phyloP scores from a whole-genome alignment of 2,329 filamentous ascomycete species.

The Phialocephala subalpina region DNA sequence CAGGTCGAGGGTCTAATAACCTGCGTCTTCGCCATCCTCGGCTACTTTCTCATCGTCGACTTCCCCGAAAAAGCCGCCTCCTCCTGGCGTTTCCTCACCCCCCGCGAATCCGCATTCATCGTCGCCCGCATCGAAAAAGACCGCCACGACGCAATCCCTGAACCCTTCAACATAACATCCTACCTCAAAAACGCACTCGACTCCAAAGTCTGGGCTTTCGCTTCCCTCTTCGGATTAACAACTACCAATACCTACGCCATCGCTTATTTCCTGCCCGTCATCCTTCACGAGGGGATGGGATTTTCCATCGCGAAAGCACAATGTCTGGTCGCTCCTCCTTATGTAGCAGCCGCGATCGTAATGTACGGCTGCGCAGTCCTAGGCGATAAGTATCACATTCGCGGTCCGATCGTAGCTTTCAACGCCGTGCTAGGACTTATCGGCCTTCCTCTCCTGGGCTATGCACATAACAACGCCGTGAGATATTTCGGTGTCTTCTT shows the following conservation, averaged over 20 bases:
- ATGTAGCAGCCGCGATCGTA: constrained; percentile 54
- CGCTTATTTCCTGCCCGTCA: constrained; percentile 81
- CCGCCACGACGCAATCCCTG: constrained; percentile 57
- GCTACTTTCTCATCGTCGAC: constrained; percentile 68
- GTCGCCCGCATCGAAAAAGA: constrained; percentile 64
- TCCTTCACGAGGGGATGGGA: constrained; percentile 66
- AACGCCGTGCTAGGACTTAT: constrained; percentile 48
- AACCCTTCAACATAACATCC: constrained; percentile 55
- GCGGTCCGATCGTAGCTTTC: constrained; percentile 35
- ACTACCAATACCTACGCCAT: constrained; percentile 80
- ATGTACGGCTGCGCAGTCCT: constrained; percentile 55
- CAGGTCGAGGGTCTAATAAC: constrained; percentile 63
- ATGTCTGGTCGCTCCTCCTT: constrained; percentile 62
- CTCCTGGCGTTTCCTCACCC: constrained; percentile 56
- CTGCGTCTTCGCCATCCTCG: constrained; percentile 54
- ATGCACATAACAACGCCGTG: constrained; percentile 55
- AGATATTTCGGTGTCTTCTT: constrained; percentile 64
- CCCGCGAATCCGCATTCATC: constrained; percentile 60
- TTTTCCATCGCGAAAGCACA: constrained; percentile 60
- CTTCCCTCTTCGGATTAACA: constrained; percentile 67
- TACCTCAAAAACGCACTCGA: constrained; percentile 58
- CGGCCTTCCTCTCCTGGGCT: constrained; percentile 51
- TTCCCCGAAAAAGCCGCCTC: constrained; percentile 65
- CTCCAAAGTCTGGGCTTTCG: constrained; percentile 69
- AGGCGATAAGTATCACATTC: constrained; percentile 60